These are phyloP conservation scores for Eucalyptus polyanthemos DNA, from an alignment of 345 rosid species.

Conservation along the genomic window DNA sequence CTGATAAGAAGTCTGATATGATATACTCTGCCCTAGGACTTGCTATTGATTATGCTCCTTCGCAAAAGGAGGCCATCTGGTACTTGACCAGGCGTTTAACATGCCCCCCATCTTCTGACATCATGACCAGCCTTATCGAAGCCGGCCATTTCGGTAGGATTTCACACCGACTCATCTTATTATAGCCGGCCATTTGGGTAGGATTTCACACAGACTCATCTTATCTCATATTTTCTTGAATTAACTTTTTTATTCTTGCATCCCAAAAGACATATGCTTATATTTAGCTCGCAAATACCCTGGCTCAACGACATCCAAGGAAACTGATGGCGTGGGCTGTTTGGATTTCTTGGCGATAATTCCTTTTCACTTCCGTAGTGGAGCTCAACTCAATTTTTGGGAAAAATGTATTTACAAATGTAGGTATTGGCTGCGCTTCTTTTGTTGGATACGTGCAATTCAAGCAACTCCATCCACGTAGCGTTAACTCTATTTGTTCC, in stretches of 20 bases:
- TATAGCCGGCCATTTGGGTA: not conserved
- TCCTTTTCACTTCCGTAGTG: not conserved
- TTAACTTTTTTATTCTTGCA: not conserved
- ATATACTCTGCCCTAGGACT: rapidly evolving
- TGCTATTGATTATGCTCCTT: rapidly evolving
- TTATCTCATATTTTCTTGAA: not conserved
- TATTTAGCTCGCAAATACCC: not conserved
- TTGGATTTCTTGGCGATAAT: not conserved
- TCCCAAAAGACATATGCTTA: not conserved
- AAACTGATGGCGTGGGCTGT: rapidly evolving
- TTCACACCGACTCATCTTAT: not conserved
- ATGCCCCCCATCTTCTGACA: rapidly evolving
- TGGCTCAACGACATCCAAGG: too few relatives aligned
- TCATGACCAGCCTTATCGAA: rapidly evolving
- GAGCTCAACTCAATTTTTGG: not conserved
- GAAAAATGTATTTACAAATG: not conserved
- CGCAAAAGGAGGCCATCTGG: too few relatives aligned
- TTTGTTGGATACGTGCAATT: not conserved
- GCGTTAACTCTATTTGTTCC: not conserved
- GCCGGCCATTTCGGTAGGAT: too few relatives aligned
- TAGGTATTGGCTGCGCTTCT: not conserved
- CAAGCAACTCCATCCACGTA: not conserved
- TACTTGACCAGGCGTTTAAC: too few relatives aligned
- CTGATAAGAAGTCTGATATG: too few relatives aligned
- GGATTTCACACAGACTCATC: not conserved